Conservation (phyloP, 2,329 filamentous ascomycete species). For the Fusarium coffeatum region DNA sequence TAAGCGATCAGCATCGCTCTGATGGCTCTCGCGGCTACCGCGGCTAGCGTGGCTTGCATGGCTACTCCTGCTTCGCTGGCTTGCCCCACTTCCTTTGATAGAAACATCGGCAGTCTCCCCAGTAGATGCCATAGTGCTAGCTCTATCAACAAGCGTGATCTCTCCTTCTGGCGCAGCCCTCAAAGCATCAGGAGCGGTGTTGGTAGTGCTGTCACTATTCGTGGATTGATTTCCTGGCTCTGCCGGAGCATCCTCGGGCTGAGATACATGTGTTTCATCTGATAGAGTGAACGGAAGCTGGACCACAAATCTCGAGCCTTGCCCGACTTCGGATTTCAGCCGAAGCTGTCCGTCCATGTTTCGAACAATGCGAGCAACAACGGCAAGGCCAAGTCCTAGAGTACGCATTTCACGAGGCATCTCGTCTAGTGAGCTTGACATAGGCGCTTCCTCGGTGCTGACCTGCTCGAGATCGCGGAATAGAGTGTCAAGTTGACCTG, state of each 20-base stretch:
- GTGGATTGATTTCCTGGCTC: conserved; percentile 15
- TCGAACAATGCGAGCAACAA: conserved; percentile 86
- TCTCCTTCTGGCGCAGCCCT: conserved; percentile 60
- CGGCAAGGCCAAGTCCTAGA: conserved; percentile 84
- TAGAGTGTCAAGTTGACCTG: conserved; percentile 65
- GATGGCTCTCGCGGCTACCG: conserved; percentile 63
- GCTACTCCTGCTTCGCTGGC: conserved; percentile 55
- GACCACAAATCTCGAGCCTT: conserved; percentile 85
- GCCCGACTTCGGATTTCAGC: conserved; percentile 83
- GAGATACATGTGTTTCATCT: conserved; percentile 49
- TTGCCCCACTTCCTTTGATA: conserved; percentile 33
- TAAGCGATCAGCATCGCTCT: conserved; percentile 74
- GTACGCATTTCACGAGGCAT: conserved; percentile 56
- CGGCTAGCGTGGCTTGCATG: conserved; percentile 58
- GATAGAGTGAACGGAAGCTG: conserved; percentile 79
- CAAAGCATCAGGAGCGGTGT: conserved; percentile 40
- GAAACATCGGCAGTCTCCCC: conserved; percentile 23
- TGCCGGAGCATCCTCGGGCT: conserved; percentile 12
- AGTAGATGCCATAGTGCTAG: conserved; percentile 42
- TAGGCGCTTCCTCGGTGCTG: conserved; percentile 56
- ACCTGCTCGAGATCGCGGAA: conserved; percentile 72
- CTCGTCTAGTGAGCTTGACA: conserved; percentile 37
- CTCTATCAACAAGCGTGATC: conserved; percentile 69
- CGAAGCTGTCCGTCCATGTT: conserved; percentile 92
- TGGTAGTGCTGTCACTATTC: conserved; percentile 33